These are phyloP conservation scores for Rhododendron ferrugineum DNA, from an alignment of 148 eudicot genomes.

Conservation along the genomic window DNA sequence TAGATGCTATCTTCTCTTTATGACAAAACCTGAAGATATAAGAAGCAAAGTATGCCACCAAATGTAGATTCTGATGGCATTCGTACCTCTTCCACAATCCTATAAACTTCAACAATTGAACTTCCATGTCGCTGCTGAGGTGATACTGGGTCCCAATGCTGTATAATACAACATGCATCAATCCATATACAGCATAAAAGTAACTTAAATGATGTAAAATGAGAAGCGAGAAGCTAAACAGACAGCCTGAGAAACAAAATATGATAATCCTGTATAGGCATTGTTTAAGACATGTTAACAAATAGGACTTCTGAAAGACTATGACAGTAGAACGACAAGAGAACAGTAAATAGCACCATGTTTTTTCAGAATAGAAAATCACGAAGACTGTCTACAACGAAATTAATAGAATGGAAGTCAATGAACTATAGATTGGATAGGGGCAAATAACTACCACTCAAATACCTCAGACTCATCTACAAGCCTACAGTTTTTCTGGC, in stretches of 20 bases:
- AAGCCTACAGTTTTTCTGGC: neutral
- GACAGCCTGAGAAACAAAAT: neutral
- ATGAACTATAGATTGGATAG: neutral
- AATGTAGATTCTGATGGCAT: constrained; percentile 6
- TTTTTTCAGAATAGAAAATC: neutral
- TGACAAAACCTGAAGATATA: neutral
- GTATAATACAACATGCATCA: constrained; percentile 18
- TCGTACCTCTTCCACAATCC: constrained; percentile 95
- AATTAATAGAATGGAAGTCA: neutral
- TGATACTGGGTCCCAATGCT: constrained; percentile 91
- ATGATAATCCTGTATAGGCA: neutral
- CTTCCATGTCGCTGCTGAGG: constrained; percentile 95
- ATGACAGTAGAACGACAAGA: neutral
- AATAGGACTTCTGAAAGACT: neutral
- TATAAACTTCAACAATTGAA: constrained; percentile 95
- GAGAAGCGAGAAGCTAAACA: neutral
- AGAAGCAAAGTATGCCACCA: constrained; percentile 1
- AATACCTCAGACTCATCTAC: neutral
- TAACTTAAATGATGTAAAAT: neutral
- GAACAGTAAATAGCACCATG: neutral
- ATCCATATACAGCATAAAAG: neutral
- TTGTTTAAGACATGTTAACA: neutral
- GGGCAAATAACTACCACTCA: neutral
- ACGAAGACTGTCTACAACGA: neutral
- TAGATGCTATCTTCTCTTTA: neutral